Conservation (phyloP, 164 flowering plant genomes). For the Chimonanthus praecox region DNA sequence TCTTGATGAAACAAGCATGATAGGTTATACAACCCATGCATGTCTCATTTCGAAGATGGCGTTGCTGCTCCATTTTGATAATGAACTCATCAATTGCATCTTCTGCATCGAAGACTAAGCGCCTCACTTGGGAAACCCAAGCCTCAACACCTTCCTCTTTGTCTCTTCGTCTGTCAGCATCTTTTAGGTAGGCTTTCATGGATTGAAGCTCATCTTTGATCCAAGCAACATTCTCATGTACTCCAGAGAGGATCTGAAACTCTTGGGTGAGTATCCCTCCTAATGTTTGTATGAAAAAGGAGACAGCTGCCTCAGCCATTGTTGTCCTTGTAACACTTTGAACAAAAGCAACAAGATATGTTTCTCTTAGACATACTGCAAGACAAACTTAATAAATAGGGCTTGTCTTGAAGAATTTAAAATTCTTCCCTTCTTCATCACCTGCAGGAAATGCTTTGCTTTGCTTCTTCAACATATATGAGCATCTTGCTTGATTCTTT, state of each 20-base stretch:
- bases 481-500: not conserved
- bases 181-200: not conserved
- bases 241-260: not conserved
- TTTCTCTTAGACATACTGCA: not conserved
- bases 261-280: not conserved
- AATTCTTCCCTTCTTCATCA: not conserved
- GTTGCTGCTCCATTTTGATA: not conserved
- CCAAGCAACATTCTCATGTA: not conserved
- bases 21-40: not conserved
- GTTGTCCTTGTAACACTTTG: not conserved
- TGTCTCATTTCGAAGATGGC: not conserved
- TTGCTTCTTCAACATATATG: not conserved
- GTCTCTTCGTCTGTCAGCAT: not conserved
- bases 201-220: not conserved
- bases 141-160: not conserved
- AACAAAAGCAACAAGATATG: not conserved
- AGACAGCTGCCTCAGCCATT: constrained; percentile 5
- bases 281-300: not conserved
- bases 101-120: not conserved
- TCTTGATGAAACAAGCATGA: not conserved
- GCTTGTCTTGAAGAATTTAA: no score
- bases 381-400: not conserved
- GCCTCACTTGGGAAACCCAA: not conserved
- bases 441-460: not conserved
- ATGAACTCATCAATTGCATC: constrained; percentile 7